Conservation (phyloP, 2,329 filamentous ascomycete species). For the Rhynchosporium secalis region DNA sequence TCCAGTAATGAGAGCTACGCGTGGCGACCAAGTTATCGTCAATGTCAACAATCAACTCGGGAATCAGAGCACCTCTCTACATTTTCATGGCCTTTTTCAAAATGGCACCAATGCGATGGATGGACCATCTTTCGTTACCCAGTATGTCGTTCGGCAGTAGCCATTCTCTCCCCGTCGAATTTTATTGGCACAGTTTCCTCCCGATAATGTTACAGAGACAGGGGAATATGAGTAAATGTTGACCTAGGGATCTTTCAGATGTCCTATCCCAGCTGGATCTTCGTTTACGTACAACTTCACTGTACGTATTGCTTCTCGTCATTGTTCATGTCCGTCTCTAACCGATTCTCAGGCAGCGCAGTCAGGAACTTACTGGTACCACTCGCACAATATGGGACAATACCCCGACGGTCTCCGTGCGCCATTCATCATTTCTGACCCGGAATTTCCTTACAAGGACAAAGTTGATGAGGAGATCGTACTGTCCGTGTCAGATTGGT, state of each 20-base stretch:
- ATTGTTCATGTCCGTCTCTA: conserved; percentile 37
- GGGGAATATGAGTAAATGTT: too few species aligned
- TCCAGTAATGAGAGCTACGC: conserved; percentile 61
- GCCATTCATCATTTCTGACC: conserved; percentile 56
- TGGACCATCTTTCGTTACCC: conserved; percentile 64
- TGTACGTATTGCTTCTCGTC: neutral
- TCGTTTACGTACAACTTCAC: conserved; percentile 70
- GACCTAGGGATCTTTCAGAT: conserved; percentile 38
- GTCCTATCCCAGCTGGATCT: conserved; percentile 62
- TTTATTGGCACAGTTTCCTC: too few species aligned
- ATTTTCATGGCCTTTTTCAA: conserved; percentile 72
- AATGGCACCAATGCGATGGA: conserved; percentile 69
- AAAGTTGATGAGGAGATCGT: conserved; percentile 55
- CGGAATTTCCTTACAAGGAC: conserved; percentile 48
- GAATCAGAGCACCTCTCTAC: conserved; percentile 63
- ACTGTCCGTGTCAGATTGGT: conserved; percentile 61
- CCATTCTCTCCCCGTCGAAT: too few species aligned
- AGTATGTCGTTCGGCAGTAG: conserved; percentile 39
- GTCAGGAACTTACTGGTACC: conserved; percentile 78
- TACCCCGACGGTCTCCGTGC: conserved; percentile 61
- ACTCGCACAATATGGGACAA: conserved; percentile 55
- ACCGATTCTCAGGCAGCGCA: conserved; percentile 50
- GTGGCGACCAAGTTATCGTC: conserved; percentile 56
- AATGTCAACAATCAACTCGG: conserved; percentile 43
- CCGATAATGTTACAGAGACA: too few species aligned